Percentiles rank a stretch among this genome's conserved stretches.
Evolutionary conservation across 2,329 filamentous ascomycete species (phyloP).

Genomic region (Zymoseptoria brevis): DNA sequence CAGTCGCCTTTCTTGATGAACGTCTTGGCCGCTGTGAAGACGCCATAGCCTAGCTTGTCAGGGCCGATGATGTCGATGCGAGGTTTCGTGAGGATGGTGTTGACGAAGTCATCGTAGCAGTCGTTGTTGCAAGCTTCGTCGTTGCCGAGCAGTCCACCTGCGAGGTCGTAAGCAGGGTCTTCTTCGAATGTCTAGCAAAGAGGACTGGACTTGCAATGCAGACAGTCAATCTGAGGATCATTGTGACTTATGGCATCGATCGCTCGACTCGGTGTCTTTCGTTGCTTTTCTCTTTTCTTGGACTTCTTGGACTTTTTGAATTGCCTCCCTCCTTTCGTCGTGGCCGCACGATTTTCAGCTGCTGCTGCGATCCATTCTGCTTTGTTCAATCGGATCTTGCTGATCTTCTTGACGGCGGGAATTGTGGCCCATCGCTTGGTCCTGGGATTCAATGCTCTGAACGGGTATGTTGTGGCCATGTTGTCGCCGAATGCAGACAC

Average conservation of each 20-base stretch:
- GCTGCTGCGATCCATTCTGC: neutral
- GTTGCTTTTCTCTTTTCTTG: neutral
- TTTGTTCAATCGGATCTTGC: neutral
- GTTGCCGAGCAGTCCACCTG: neutral
- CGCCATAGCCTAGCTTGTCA: slow-evolving; percentile 4
- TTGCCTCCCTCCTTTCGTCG: neutral
- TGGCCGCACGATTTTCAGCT: neutral
- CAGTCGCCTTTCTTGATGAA: slow-evolving; percentile 4
- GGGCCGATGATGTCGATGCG: slow-evolving; percentile 6
- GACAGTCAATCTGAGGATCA: neutral
- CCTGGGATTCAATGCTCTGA: neutral
- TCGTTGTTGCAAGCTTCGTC: neutral
- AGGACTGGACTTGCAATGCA: neutral
- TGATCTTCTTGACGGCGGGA: neutral
- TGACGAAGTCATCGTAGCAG: neutral
- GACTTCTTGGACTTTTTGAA: neutral
- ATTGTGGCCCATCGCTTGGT: neutral
- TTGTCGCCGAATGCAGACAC: neutral
- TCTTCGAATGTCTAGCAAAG: neutral
- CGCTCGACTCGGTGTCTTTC: neutral
- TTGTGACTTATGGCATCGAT: neutral
- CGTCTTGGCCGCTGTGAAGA: slow-evolving; percentile 2
- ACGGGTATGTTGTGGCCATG: neutral
- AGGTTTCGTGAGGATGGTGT: neutral
- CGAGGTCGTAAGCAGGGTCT: neutral